These are phyloP conservation scores for Volutella citrinella DNA, from an alignment of 2,329 filamentous ascomycete genomes.

Conservation along the genomic window DNA sequence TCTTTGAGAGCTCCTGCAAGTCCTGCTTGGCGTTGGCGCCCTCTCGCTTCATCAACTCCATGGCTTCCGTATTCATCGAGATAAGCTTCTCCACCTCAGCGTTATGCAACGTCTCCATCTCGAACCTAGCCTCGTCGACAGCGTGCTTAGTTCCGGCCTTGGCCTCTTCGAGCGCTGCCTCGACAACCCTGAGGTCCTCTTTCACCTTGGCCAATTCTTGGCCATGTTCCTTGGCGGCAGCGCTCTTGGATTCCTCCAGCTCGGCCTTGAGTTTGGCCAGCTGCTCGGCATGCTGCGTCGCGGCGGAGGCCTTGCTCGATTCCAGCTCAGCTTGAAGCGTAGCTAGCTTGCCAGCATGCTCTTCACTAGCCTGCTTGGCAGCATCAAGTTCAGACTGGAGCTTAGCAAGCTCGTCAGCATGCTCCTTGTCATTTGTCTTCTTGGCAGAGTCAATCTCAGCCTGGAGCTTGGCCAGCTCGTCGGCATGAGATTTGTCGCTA, in stretches of 20 bases:
- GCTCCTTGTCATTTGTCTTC: conserved; percentile 5
- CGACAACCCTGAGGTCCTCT: conserved; percentile 35
- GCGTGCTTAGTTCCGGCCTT: conserved; percentile 42
- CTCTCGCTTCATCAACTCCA: conserved; percentile 40
- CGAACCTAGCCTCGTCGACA: conserved; percentile 42
- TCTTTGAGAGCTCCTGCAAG: conserved; percentile 39
- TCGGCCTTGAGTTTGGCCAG: neutral
- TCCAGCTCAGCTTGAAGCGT: conserved; percentile 1
- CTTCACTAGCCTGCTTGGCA: conserved; percentile 15
- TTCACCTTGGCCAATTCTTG: conserved; percentile 2
- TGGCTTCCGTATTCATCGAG: conserved; percentile 38
- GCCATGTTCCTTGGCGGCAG: neutral
- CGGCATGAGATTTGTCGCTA: conserved; percentile 29
- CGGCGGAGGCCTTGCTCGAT: neutral
- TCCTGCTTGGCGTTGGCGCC: conserved; percentile 37
- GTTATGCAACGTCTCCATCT: conserved; percentile 44
- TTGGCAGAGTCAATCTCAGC: conserved; percentile 20
- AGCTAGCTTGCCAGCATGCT: neutral
- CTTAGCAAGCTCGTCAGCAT: conserved; percentile 1
- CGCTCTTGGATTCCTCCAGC: neutral
- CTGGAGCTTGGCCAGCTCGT: conserved; percentile 34
- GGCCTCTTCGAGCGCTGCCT: conserved; percentile 45
- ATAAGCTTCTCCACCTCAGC: conserved; percentile 47
- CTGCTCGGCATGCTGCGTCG: conserved; percentile 1
- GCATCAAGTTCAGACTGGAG: conserved; percentile 15